A percentile compares a stretch with the other conserved stretches of the same genome.
phyloP scores from a whole-genome alignment of 345 rosid species.

The Populus nigra region DNA sequence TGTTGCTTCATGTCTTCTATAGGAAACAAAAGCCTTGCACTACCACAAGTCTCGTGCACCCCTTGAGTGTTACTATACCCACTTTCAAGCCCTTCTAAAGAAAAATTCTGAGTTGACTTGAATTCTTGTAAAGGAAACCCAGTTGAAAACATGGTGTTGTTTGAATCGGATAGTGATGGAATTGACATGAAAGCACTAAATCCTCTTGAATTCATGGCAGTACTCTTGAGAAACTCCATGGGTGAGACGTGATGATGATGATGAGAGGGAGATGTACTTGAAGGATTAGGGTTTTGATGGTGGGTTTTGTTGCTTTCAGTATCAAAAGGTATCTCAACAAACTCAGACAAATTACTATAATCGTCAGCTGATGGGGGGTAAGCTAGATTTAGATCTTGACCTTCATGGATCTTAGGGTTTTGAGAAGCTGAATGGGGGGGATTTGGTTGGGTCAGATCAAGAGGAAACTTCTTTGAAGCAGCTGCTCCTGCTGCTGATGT shows the following conservation, averaged over 20 bases:
- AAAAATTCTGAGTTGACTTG: slow-evolving; percentile 36
- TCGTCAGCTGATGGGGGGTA: slow-evolving; percentile 14
- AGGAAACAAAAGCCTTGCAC: slow-evolving; percentile 38
- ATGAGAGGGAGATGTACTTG: slow-evolving; percentile 11
- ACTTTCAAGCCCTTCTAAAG: slow-evolving; percentile 31
- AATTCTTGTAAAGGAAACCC: slow-evolving; percentile 41
- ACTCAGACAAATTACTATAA: slow-evolving; percentile 1
- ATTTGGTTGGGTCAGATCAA: slow-evolving; percentile 13
- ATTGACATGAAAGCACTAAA: slow-evolving; percentile 30
- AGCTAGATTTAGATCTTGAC: slow-evolving; percentile 45
- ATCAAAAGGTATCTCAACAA: background rate
- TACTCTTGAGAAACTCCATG: slow-evolving; percentile 26
- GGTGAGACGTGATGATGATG: background rate
- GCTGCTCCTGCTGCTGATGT: slow-evolving; percentile 12
- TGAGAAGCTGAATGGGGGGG: slow-evolving; percentile 24
- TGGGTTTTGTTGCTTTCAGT: slow-evolving; percentile 11
- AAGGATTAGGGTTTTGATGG: slow-evolving; percentile 24
- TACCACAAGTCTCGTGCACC: slow-evolving; percentile 30
- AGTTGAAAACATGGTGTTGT: slow-evolving; percentile 18
- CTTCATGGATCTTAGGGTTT: slow-evolving; percentile 39
- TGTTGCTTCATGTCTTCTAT: slow-evolving; percentile 33
- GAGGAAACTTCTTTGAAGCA: slow-evolving; percentile 21
- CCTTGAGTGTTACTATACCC: slow-evolving; percentile 21
- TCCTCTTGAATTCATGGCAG: slow-evolving; percentile 25
- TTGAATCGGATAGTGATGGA: slow-evolving; percentile 19